Base-by-base conservation (phyloP, 108 stramenopile genomes). In the Ochromonas danica region DNA sequence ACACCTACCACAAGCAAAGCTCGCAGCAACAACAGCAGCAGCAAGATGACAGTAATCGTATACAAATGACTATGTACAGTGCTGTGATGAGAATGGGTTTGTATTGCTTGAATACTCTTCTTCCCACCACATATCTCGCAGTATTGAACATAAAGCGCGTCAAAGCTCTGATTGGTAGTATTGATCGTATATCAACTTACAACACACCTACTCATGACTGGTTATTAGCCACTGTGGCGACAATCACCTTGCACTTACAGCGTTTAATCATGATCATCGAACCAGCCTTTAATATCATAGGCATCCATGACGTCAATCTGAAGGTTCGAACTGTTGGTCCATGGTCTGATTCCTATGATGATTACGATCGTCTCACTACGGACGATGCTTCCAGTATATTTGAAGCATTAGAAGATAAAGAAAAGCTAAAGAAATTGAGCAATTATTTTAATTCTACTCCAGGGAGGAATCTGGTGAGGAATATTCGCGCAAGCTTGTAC, bases 71-170 rank as follows among this genome's bases (percentile, higher is more conserved):
- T 6, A 27, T 75, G 36, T 36, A 42, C 31, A 75, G 72, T 36
- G 17, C 72, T 10, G 51, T 75, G 31, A 28, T 27, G 72, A 38
- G 72, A 31, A 57, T 75, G 72, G 6, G 31, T 27, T 42, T 75
- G 40, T 75, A 35, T 75, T 3, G 6, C 6, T 60, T 75, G 28
- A 27, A 42, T 25, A 60, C 6, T 33, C 6, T 75, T 3, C 6
- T 41, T 36, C 72, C 72, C 10, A 57, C 31, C 10, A 42, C 36
- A 6, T 10, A 27, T 38, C 6, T 57, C n/a, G 35, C 31, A 6
- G 41, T 33, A 22, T 10, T 75, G 45, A 75, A 27, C 10, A 3
- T 75, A 33, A 27, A 41, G 25, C 14, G 72, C 14, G 22, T 75
- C 10, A 3, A 22, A 14, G 27, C 10, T 3, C 27, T 36, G 40